Conservation (phyloP, 192 early-diverging fungal species). For the Chytriomyces sp. region DNA sequence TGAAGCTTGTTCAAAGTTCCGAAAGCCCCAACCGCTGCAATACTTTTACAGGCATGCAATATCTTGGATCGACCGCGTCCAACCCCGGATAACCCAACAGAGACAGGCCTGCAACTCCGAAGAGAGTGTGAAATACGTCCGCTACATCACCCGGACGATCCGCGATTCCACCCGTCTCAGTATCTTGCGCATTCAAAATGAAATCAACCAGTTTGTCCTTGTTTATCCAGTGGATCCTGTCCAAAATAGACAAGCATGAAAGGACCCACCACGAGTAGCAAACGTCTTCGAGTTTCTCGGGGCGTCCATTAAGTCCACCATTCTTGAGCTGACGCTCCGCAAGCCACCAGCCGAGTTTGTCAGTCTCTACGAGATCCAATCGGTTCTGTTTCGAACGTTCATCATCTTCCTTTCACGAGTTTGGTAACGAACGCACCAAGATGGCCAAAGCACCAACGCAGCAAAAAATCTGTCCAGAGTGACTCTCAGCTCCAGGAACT, state of each 20-base stretch:
- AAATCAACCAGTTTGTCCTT: conserved; percentile 71
- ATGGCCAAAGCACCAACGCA: conserved; percentile 90
- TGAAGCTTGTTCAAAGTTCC: neutral
- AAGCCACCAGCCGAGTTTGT: conserved; percentile 90
- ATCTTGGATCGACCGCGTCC: conserved; percentile 82
- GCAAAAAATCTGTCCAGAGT: conserved; percentile 85
- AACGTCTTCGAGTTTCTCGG: conserved; percentile 93
- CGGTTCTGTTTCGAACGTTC: conserved; percentile 32
- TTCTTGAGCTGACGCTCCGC: conserved; percentile 88
- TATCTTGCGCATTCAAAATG: conserved; percentile 72
- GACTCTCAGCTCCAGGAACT: conserved; percentile 86
- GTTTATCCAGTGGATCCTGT: conserved; percentile 84
- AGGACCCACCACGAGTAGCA: conserved; percentile 99
- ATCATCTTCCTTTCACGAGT: neutral
- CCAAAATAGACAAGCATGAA: conserved; percentile 81
- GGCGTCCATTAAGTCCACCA: conserved; percentile 94
- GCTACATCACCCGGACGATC: conserved; percentile 89
- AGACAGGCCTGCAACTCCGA: conserved; percentile 87
- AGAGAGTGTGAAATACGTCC: conserved; percentile 96
- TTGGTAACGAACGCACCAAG: conserved; percentile 34
- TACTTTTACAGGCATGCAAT: conserved; percentile 66
- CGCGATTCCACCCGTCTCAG: conserved; percentile 86
- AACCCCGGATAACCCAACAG: conserved; percentile 79
- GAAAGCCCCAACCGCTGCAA: conserved; percentile 36
- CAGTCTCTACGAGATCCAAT: conserved; percentile 78